Evolutionary conservation across 208 protist species (phyloP).

Genomic region (Acanthamoeba castellanii): DNA sequence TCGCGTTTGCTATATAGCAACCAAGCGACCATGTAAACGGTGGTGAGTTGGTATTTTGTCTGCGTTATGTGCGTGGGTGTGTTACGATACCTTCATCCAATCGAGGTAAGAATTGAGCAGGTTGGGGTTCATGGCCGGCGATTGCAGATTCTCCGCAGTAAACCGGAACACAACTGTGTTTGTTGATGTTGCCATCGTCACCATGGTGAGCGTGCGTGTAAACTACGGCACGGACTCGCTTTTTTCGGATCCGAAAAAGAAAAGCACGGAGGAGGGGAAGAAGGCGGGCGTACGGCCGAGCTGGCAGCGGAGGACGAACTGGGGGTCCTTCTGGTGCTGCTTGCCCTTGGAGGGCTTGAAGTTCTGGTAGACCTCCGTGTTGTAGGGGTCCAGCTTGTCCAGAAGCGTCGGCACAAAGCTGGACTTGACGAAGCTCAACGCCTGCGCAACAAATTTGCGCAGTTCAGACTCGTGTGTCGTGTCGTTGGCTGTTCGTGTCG

Average conservation of each 20-base stretch:
- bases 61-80: not conserved
- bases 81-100: conserved; percentile 31
- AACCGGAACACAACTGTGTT: conserved; percentile 3
- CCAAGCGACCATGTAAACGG: not conserved
- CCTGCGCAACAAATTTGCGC: not conserved
- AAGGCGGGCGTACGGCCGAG: not conserved
- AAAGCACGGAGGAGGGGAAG: not conserved
- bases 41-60: not conserved
- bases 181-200: not conserved
- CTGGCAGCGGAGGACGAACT: conserved; percentile 53
- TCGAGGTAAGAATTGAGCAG: conserved; percentile 55
- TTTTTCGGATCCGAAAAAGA: not conserved
- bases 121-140: not conserved
- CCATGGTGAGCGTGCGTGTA: not conserved
- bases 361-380: conserved; percentile 70
- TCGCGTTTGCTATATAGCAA: conserved; percentile 16
- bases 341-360: conserved; percentile 59
- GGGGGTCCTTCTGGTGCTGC: conserved; percentile 64
- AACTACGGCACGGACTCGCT: not conserved
- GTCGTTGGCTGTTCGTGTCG: too few relatives aligned
- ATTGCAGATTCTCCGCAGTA: conserved; percentile 4
- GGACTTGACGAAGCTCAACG: conserved; percentile 31
- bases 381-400: conserved; percentile 61
- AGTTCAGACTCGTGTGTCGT: too few relatives aligned
- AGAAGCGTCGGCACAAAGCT: conserved; percentile 22